Base-by-base conservation (phyloP, 2,329 filamentous ascomycete species). In the Ophiostoma piceae region DNA sequence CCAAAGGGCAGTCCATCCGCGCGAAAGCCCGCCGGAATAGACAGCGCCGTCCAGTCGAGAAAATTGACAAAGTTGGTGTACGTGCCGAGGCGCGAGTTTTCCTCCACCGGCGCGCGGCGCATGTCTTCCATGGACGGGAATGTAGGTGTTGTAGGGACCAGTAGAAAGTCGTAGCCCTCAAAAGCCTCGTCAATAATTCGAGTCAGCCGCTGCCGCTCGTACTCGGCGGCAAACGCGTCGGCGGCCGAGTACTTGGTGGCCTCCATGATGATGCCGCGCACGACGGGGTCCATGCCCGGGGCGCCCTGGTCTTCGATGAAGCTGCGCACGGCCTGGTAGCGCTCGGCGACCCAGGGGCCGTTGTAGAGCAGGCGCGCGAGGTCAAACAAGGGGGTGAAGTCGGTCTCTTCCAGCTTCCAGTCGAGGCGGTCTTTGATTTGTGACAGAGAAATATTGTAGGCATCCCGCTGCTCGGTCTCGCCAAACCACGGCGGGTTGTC, bases 11-110 rank as follows among this genome's bases (percentile, higher is more conserved):
- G 73, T 3, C 77, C 78, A 43, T 80, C 77, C 1, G 32, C 32
- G 0, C 79, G 71, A 47, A 79, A 29, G 1, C 82, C 82, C 0
- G 85, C 85, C 1, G 84, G 84, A n/a, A 87, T 79, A 0, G 83
- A 80, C 11, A 86, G 73, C 2, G 82, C 84, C 54, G 82, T 83
- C 73, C 87, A 80, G 75, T 88, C 86, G 22, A 88, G 76, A 37
- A 88, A 84, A 73, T 88, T 88, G 19, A 83, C 87, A 74, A 84
- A 87, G 74, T 88, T 86, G 0, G 85, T 87, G 70, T 87, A 88
- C 29, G 80, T 82, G 6, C 85, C 84, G 6, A 87, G 75, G 3
- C 80, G 76, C 3, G 83, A 83, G 73, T 88, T 88, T 74, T 84
- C 81, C 19, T 76, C 77, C 29, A 88, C 79, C 0, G 86, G 86